Percentiles rank a stretch among this genome's conserved stretches.
phyloP scores from a whole-genome alignment of 192 early-diverging fungal species.

The Spizellomyces sp. region DNA sequence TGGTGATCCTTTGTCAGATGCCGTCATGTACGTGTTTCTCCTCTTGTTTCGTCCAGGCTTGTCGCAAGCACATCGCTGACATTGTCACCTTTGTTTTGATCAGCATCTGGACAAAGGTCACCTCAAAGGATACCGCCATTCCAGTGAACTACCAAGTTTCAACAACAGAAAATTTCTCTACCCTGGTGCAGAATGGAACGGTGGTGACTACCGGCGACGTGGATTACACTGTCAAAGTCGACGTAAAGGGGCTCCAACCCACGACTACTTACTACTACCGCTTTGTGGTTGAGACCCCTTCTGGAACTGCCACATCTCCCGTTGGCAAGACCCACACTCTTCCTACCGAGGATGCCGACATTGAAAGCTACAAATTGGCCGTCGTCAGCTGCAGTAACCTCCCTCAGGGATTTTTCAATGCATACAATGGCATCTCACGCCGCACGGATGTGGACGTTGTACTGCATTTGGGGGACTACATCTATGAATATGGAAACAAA shows the following conservation, averaged over 20 bases:
- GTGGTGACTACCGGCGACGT: constrained; percentile 36
- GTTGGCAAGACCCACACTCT: constrained; percentile 42
- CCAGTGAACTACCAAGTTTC: constrained; percentile 31
- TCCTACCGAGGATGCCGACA: constrained; percentile 23
- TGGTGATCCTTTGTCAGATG: constrained; percentile 39
- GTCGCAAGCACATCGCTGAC: not conserved
- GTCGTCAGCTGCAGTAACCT: constrained; percentile 45
- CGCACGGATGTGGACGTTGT: constrained; percentile 40
- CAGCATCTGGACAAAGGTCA: constrained; percentile 44
- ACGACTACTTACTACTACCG: constrained; percentile 22
- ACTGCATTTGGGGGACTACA: constrained; percentile 44
- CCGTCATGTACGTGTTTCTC: not conserved
- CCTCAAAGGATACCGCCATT: constrained; percentile 6
- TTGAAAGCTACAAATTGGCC: constrained; percentile 29
- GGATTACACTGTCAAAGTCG: constrained; percentile 49
- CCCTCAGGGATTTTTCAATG: constrained; percentile 45
- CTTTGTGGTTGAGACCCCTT: not conserved
- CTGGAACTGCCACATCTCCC: constrained; percentile 10
- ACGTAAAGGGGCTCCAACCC: constrained; percentile 36
- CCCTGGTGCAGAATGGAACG: constrained; percentile 17
- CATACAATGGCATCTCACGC: constrained; percentile 33
- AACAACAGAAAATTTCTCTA: constrained; percentile 9
- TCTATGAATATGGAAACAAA: constrained; percentile 47
- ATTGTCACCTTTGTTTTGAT: constrained; percentile 16
- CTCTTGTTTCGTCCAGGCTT: no score